Conservation (phyloP, 352 stramenopile species). For the Phytophthora colocasiae region DNA sequence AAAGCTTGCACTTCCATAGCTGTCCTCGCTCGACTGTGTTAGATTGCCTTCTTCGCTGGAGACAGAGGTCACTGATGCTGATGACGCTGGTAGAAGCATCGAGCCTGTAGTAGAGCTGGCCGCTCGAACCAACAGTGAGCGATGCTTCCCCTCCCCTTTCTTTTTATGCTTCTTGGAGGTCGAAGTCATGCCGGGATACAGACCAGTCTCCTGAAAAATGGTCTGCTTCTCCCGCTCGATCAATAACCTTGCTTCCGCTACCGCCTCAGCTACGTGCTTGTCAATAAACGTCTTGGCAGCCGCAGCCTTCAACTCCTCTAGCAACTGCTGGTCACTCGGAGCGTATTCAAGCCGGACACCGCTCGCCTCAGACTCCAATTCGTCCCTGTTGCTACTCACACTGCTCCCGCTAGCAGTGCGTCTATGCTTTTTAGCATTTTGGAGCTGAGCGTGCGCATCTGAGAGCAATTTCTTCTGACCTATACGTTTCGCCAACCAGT, state of each 20-base stretch:
- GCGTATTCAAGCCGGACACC: slow-evolving; percentile 13
- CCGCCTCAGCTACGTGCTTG: slow-evolving; percentile 73
- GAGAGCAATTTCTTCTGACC: slow-evolving; percentile 81
- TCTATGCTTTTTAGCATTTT: slow-evolving; percentile 52
- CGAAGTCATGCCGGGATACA: slow-evolving; percentile 55
- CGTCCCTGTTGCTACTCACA: slow-evolving; percentile 34
- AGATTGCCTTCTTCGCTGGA: slow-evolving; percentile 43
- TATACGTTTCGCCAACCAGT: slow-evolving; percentile 79
- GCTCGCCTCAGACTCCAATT: slow-evolving; percentile 17
- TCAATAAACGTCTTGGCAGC: slow-evolving; percentile 77
- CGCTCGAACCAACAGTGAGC: slow-evolving; percentile 36
- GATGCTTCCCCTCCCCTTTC: slow-evolving; percentile 27
- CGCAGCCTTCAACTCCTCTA: slow-evolving; percentile 59
- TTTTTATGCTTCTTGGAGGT: slow-evolving; percentile 34
- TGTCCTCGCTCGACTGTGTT: slow-evolving; percentile 48
- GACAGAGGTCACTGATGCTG: slow-evolving; percentile 34
- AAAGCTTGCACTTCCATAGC: slow-evolving; percentile 44
- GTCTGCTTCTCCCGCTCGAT: slow-evolving; percentile 78
- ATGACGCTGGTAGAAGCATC: slow-evolving; percentile 34
- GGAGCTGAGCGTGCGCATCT: slow-evolving; percentile 64
- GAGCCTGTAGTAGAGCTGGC: slow-evolving; percentile 36
- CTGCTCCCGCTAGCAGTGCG: slow-evolving; percentile 54
- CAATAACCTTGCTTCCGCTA: slow-evolving; percentile 61
- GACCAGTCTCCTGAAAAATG: slow-evolving; percentile 70
- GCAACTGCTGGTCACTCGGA: slow-evolving; percentile 44